A percentile compares a stretch with the other conserved stretches of the same genome.
phyloP scores from a whole-genome alignment of 305 asterid species.

The Fraxinus angustifolia region DNA sequence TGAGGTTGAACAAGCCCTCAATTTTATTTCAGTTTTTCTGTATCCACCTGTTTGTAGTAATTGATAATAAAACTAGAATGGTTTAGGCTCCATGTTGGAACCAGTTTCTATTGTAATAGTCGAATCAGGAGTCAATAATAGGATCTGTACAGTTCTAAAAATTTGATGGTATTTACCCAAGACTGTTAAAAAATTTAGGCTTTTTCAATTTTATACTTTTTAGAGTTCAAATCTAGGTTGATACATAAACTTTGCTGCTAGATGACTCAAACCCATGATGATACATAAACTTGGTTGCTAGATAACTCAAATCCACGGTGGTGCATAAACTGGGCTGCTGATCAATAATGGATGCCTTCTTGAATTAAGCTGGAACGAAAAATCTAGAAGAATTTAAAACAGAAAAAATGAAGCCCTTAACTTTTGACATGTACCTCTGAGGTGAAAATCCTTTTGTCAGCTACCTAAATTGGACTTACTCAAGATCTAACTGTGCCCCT shows the following conservation, averaged over 20 bases:
- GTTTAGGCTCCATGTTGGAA: background rate
- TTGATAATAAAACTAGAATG: background rate
- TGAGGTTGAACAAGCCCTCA: background rate
- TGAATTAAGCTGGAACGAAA: background rate
- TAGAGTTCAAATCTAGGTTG: background rate
- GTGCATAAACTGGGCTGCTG: background rate
- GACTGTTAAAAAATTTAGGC: background rate
- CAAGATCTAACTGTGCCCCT: background rate
- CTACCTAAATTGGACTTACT: background rate
- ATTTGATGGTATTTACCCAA: background rate
- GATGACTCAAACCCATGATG: background rate
- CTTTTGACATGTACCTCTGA: background rate
- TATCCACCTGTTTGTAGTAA: constrained; percentile 7
- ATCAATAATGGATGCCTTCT: background rate
- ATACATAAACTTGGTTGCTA: background rate
- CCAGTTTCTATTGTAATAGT: background rate
- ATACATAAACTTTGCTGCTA: background rate
- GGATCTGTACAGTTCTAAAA: background rate
- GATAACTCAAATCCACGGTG: background rate
- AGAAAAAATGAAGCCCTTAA: background rate
- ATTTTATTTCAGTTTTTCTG: background rate
- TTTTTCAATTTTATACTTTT: background rate
- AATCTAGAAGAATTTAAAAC: background rate
- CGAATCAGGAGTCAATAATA: background rate
- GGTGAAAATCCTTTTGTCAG: background rate